Evolutionary conservation across 257 asterid species (phyloP), one percentile per base, ranked within the genome.

Genomic region (Fraxinus americana): DNA sequence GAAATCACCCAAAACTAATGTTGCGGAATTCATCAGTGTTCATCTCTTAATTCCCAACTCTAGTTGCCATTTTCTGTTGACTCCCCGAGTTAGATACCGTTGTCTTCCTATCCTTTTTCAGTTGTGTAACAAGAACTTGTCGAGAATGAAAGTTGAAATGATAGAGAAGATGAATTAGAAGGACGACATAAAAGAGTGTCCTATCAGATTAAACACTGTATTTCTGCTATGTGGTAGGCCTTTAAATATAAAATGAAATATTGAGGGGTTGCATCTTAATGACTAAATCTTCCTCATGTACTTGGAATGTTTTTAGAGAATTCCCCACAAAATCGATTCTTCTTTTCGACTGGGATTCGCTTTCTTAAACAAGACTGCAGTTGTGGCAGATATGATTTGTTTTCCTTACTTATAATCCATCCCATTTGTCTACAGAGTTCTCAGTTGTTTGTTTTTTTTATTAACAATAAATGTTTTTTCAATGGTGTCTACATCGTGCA

Each of bases 1-100:
- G 98, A 95, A 78, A 85, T 91, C 79, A 74, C 74, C 5, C 85
- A 86, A 73, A 83, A 59, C 41, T 91, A 85, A 68, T 34, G 27
- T 23, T 32, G 16, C 10, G 34, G 34, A 6, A 17, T 48, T 77
- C 70, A 50, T 11, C 43, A 54, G 4, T 1, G 81, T 74, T 75
- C 74, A 30, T 68, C 67, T 74, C 76, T 19, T 66, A 14, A 19
- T 38, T 77, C 43, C 70, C 66, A 6, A 45, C 77, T 23, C 77
- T 11, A 5, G 23, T 19, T 78, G 50, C 76, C 77, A 17, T 71
- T 79, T 11, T 85, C 27, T 70, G 61, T 50, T 32, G 21, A 66
- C 27, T 67, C 69, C 35, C 38, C 7, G n/a, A 52, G 70, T 30
- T 41, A n/a, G 9, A 36, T 0, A 29, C 54, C 3, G 27, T 67